Evolutionary conservation across 192 early-diverging fungal species (phyloP), one percentile per base, ranked within the genome.

Genomic region (Entomortierella beljakovae): DNA sequence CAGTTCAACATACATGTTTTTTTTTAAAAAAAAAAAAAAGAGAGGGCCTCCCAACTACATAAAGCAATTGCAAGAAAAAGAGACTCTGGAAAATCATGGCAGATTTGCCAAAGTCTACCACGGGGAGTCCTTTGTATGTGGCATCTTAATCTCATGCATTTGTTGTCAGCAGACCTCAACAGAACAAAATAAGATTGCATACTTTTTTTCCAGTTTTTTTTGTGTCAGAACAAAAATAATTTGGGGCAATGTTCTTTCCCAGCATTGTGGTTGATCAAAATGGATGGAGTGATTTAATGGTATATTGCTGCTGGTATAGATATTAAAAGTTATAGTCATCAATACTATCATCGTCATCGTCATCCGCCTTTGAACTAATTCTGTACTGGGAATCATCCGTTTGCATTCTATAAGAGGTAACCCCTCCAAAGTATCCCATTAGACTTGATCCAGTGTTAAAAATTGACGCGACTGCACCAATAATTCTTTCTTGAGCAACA

Each of bases 321-420:
- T 15, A 25, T 49, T 61, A 76, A 50, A 76, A 76, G 40, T 76
- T 52, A 64, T 68, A 76, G 32, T 76, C 73, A 34, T 76, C 65
- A n/a, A 76, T 68, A 18, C 61, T 59, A 23, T 62, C 62, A 22
- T 56, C 20, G 20, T 72, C 61, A 15, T 64, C 62, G 22, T 64
- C 70, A 2, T 64, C 70, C 5, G 22, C n/a, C n/a, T n/a, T n/a
- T n/a, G n/a, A n/a, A n/a, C n/a, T n/a, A n/a, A n/a, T n/a, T n/a
- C n/a, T n/a, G n/a, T n/a, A n/a, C n/a, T n/a, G n/a, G 10, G 55
- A 46, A 29, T 48, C 54, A 49, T 71, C 42, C 22, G 32, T 23
- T 0, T 61, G 15, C 18, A 23, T 16, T 7, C 42, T 6, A 18
- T 57, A 20, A 20, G 10, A 29, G 16, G 38, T 18, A 20, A 2